These are phyloP conservation scores for Prorocentrum cordatum DNA, from an alignment of 169 alveolate species.

Conservation along the genomic window DNA sequence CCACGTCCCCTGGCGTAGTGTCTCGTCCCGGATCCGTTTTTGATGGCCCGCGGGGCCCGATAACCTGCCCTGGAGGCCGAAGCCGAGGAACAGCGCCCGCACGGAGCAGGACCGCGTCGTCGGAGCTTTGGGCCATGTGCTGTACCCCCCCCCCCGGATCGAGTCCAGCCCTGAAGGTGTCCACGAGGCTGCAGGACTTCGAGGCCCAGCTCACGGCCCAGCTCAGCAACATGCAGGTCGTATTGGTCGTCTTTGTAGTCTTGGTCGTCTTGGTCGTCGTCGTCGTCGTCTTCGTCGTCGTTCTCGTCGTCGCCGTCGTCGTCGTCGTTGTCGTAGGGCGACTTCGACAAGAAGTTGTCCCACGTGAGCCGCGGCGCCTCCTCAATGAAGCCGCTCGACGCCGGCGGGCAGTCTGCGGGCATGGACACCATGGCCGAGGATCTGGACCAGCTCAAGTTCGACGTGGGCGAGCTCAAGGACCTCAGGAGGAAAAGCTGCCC, in stretches of 20 bases:
- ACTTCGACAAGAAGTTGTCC: slow-evolving; percentile 54
- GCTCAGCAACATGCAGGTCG: not conserved
- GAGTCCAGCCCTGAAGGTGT: too few species aligned
- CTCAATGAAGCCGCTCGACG: too few species aligned
- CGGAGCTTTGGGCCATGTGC: too few species aligned
- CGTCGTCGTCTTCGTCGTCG: not conserved
- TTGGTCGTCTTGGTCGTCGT: not conserved
- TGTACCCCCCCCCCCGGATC: too few species aligned
- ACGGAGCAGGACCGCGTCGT: too few species aligned
- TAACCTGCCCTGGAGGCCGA: too few species aligned
- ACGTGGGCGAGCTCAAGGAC: slow-evolving; percentile 49
- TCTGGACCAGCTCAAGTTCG: slow-evolving; percentile 55
- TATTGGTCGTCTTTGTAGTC: not conserved
- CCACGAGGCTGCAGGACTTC: slow-evolving; percentile 31
- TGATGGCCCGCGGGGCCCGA: too few species aligned
- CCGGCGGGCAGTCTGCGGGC: slow-evolving; percentile 8
- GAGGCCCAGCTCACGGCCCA: slow-evolving; percentile 49
- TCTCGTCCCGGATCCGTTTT: too few species aligned
- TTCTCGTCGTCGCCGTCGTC: not conserved
- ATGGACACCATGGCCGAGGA: slow-evolving; percentile 66
- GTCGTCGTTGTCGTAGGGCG: not conserved
- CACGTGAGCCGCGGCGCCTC: too few species aligned
- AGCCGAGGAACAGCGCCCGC: too few species aligned
- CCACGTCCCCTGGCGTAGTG: too few species aligned
- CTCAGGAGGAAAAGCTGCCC: too few species aligned